Percentiles rank a stretch among this genome's conserved stretches.
Evolutionary conservation across 2,329 filamentous ascomycete species (phyloP).

Genomic region (Verticillium isaacii): DNA sequence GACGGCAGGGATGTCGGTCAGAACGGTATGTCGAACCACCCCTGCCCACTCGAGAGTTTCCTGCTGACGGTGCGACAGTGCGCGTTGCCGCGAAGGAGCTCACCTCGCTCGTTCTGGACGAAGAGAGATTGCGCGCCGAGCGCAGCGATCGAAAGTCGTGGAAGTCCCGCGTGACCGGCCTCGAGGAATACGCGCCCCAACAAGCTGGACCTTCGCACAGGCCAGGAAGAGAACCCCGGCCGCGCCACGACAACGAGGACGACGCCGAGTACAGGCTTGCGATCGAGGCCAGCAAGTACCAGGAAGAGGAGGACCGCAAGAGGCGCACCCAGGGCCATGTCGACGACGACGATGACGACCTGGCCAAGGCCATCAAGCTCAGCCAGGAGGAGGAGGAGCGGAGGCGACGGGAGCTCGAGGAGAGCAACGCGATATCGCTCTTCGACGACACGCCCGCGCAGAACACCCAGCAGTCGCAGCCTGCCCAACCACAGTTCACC

Average conservation of each 20-base stretch:
- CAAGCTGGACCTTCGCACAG: constrained; percentile 29
- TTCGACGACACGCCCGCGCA: constrained; percentile 75
- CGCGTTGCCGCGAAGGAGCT: constrained; percentile 95
- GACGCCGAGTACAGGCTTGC: constrained; percentile 88
- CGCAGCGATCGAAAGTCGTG: constrained; percentile 87
- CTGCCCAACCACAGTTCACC: constrained; percentile 67
- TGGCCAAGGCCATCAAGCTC: constrained; percentile 90
- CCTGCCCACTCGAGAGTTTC: neutral
- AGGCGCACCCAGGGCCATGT: constrained; percentile 61
- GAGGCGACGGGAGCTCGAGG: constrained; percentile 79
- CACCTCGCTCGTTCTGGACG: constrained; percentile 85
- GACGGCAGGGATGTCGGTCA: constrained; percentile 93
- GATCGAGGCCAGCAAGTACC: constrained; percentile 89
- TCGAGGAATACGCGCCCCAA: constrained; percentile 70
- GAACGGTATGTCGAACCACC: constrained; percentile 62
- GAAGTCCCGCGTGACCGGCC: constrained; percentile 93
- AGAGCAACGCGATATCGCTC: constrained; percentile 77
- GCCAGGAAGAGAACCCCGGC: constrained; percentile 42
- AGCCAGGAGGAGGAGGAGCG: constrained; percentile 94
- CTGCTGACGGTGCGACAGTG: constrained; percentile 49
- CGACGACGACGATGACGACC: constrained; percentile 69
- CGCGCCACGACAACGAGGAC: constrained; percentile 65
- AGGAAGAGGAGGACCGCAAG: constrained; percentile 83
- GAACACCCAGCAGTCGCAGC: constrained; percentile 27
- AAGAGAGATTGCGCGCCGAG: constrained; percentile 86